Conservation (phyloP, 257 asterid species). For the Vinca minor region DNA sequence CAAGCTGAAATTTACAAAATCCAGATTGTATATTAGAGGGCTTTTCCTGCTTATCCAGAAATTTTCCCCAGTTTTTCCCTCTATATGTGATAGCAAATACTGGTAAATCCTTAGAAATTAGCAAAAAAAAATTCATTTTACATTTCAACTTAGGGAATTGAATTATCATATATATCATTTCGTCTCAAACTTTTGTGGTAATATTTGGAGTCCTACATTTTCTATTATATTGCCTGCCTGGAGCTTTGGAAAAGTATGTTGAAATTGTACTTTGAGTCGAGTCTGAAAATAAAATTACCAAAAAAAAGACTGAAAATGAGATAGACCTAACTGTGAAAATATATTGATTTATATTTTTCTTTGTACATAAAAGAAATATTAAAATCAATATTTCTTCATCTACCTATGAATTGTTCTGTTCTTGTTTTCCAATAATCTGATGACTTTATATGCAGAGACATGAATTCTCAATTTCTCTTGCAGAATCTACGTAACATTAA, state of each 20-base stretch:
- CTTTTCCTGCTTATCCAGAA: conserved; percentile 5
- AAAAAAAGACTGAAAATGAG: too few species aligned
- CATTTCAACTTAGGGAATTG: conserved; percentile 10
- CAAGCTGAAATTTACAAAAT: conserved; percentile 12
- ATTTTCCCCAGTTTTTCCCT: conserved; percentile 9
- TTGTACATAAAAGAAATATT: background rate
- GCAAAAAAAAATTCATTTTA: conserved; percentile 11
- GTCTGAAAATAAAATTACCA: too few species aligned
- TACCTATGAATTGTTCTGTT: background rate
- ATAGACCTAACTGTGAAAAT: background rate
- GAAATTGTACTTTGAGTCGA: background rate
- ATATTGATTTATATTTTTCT: background rate
- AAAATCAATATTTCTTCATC: background rate
- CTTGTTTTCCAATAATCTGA: too few species aligned
- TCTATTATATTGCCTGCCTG: background rate
- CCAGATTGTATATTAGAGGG: conserved; percentile 24
- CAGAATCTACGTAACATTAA: too few species aligned
- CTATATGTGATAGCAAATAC: conserved; percentile 7
- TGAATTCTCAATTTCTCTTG: too few species aligned
- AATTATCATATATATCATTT: background rate
- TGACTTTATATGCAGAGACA: too few species aligned
- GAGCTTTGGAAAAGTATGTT: background rate
- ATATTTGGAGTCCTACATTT: background rate
- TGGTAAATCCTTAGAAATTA: conserved; percentile 11
- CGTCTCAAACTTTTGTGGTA: background rate